Evolutionary conservation across 208 protist genomes (phyloP).

Genomic region (Giardia duodenalis): DNA sequence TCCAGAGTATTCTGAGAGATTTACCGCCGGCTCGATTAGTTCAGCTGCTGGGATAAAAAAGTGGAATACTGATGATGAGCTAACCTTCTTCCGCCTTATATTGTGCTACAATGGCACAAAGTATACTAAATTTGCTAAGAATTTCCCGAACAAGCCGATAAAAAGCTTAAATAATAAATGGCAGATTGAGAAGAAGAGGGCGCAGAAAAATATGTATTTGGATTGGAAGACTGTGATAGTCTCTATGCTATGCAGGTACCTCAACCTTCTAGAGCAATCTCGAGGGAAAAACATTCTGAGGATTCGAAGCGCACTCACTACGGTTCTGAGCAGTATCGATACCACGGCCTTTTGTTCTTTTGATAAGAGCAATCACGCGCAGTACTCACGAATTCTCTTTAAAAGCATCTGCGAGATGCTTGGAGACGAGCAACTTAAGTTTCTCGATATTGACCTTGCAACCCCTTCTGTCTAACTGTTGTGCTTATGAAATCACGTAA

Average conservation of each 20-base stretch:
- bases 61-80: background rate
- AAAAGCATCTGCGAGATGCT: no score
- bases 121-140: background rate
- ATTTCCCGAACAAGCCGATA: background rate
- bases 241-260: background rate
- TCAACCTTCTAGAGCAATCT: background rate
- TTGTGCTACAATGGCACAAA: background rate
- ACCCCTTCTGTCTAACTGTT: no score
- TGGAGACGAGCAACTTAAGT: no score
- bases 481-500: no score
- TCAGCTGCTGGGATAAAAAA: background rate
- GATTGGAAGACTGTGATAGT: background rate
- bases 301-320: background rate
- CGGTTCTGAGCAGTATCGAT: no score
- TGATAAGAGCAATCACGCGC: no score
- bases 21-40: no score
- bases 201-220: background rate
- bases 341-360: no score
- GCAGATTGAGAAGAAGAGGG: background rate
- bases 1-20: no score
- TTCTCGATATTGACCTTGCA: no score
- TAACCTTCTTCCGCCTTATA: background rate
- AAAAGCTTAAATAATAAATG: conserved; percentile 1
- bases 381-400: no score
- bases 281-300: background rate